Conservation (phyloP, 2,329 filamentous ascomycete genomes). For the Tolypocladium tundrense region DNA sequence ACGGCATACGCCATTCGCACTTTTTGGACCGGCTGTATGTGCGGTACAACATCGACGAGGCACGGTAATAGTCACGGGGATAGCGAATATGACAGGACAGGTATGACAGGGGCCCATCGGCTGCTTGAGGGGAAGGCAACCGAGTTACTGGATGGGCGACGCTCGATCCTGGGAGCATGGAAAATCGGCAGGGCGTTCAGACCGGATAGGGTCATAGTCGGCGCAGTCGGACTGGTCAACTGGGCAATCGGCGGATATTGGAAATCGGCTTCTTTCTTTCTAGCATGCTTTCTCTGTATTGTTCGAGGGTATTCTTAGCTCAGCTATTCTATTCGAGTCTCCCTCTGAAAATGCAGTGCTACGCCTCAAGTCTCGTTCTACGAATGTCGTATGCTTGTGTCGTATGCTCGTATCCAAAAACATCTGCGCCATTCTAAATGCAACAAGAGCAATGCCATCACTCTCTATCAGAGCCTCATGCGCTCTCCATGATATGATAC, state of each 20-base stretch:
- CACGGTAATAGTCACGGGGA: not conserved
- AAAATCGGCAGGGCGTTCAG: not conserved
- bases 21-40: constrained; percentile 79
- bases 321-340: not conserved
- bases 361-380: not conserved
- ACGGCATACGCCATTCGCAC: constrained; percentile 81
- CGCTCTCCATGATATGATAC: not conserved
- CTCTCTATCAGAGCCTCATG: not conserved
- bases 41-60: constrained; percentile 44
- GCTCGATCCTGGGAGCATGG: not conserved
- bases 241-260: not conserved
- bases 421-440: not conserved
- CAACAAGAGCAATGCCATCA: not conserved
- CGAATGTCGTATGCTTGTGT: not conserved
- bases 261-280: not conserved
- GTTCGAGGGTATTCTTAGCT: not conserved
- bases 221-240: not conserved
- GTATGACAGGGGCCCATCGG: not conserved
- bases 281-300: not conserved
- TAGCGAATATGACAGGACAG: not conserved
- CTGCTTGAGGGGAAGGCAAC: not conserved
- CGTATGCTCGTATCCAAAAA: not conserved
- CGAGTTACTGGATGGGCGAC: too few relatives aligned
- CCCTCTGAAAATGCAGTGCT: not conserved
- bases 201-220: not conserved